Percentiles rank a stretch among this genome's conserved stretches.
Conservation (phyloP, 192 early-diverging fungal genomes). For the Haplosporangium gracile region DNA sequence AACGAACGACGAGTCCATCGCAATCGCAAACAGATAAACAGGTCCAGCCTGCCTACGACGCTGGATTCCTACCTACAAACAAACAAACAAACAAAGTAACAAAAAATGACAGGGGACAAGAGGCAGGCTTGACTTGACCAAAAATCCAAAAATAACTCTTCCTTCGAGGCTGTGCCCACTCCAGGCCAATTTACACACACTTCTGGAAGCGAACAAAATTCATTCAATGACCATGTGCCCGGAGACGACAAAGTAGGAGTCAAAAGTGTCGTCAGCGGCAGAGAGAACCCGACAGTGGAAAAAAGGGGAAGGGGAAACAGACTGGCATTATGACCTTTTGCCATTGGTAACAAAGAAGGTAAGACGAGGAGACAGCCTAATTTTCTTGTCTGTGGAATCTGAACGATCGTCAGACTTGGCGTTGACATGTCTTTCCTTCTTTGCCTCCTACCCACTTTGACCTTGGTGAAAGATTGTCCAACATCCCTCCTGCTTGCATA, state of each 20-base stretch:
- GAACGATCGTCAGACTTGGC: neutral
- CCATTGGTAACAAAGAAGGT: too few relatives aligned
- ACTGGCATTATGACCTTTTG: neutral
- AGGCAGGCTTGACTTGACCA: neutral
- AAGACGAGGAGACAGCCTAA: neutral
- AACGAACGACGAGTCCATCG: too few relatives aligned
- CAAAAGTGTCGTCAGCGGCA: too few relatives aligned
- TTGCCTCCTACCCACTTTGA: neutral
- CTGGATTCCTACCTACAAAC: neutral
- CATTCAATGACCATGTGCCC: neutral
- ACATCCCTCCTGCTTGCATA: neutral
- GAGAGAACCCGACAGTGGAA: too few relatives aligned
- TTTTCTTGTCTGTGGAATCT: neutral
- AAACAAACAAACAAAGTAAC: neutral
- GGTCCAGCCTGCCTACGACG: neutral
- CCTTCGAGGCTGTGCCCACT: neutral
- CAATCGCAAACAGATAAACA: neutral
- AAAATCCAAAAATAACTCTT: slow-evolving; percentile 3
- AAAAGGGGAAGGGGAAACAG: neutral
- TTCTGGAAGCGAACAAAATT: neutral
- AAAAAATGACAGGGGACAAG: neutral
- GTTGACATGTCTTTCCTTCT: neutral
- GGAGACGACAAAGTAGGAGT: too few relatives aligned
- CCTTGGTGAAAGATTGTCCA: neutral
- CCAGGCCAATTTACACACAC: neutral